Base-by-base conservation (phyloP, 768 basidiomycete genomes). In the Thelephora aurantiotincta region DNA sequence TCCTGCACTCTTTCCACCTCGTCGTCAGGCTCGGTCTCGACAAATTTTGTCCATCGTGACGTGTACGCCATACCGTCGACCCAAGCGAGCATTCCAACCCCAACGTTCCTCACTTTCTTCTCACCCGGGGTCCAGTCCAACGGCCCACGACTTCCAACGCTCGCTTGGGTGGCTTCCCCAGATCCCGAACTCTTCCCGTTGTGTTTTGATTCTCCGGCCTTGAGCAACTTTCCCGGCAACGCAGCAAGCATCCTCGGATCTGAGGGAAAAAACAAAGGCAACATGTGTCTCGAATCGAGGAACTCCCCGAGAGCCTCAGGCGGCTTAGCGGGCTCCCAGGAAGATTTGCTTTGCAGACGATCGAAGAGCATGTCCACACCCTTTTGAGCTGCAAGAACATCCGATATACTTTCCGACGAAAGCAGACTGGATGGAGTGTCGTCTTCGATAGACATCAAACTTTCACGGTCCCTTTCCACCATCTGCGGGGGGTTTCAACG, bases 271-370 rank as follows among this genome's bases (percentile, higher is more conserved):
- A 78, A 69, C 43, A 94, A 69, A 1, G 89, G 90, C 19, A 98
- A 74, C 91, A 97, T 97, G 61, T 84, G 78, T 53, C 92, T 75
- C 20, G 88, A 91, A 61, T 99, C 92, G 52, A 97, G 68, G 20
- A 97, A 65, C 61, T 99, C 96, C 26, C 92, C 92, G 1, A 92
- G 73, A 20, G 80, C 80, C 56, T 86, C 84, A 0, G 89, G 82
- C 16, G 88, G 75, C 46, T 74, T 75, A 0, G 77, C 69, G 12
- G 92, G 87, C 48, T 81, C 78, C 82, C 92, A 98, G 4, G 73
- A 61, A 0, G 78, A 74, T 37, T 77, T 73, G 33, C 80, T 78
- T 30, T 73, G 69, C 0, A 66, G 61, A 49, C 71, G 76, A 62
- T 90, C 83, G 57, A 97, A 91, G 20, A 96, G 66, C 20, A 78